phyloP scores from a whole-genome alignment of 2,329 filamentous ascomycete species.

The Dothistroma pini region DNA sequence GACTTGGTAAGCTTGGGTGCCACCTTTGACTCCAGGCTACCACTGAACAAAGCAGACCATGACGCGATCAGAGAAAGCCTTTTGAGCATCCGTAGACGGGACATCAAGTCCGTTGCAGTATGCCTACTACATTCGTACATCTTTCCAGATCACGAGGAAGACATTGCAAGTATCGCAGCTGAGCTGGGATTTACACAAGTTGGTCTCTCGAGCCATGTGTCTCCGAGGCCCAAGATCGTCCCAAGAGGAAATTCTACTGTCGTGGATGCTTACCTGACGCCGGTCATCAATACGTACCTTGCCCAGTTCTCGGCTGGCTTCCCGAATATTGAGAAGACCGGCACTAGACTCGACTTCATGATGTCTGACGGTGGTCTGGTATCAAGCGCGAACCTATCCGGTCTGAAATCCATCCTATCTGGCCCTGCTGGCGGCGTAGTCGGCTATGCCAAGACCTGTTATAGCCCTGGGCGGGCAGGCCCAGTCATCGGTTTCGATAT shows the following conservation, averaged over 20 bases:
- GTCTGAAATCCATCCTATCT: slow-evolving; percentile 78
- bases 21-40: too few species aligned
- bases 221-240: slow-evolving; percentile 85
- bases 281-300: slow-evolving; percentile 73
- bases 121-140: slow-evolving; percentile 92
- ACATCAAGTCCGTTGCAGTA: slow-evolving; percentile 77
- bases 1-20: too few species aligned
- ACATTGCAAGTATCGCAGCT: slow-evolving; percentile 70
- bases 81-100: slow-evolving; percentile 54
- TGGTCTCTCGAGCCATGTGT: slow-evolving; percentile 72
- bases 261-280: slow-evolving; percentile 76
- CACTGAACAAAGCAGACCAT: slow-evolving; percentile 53
- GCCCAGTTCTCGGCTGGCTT: slow-evolving; percentile 55
- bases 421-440: slow-evolving; percentile 92
- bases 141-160: slow-evolving; percentile 77
- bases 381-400: slow-evolving; percentile 77
- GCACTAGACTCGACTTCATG: slow-evolving; percentile 90
- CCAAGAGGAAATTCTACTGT: slow-evolving; percentile 72
- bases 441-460: slow-evolving; percentile 87
- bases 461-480: slow-evolving; percentile 74
- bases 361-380: slow-evolving; percentile 73
- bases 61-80: slow-evolving; percentile 33
- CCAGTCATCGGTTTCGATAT: slow-evolving; percentile 95
- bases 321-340: slow-evolving; percentile 57
- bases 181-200: slow-evolving; percentile 83